Base-by-base conservation (phyloP, 441 rosid genomes). In the Omphalea diandra region DNA sequence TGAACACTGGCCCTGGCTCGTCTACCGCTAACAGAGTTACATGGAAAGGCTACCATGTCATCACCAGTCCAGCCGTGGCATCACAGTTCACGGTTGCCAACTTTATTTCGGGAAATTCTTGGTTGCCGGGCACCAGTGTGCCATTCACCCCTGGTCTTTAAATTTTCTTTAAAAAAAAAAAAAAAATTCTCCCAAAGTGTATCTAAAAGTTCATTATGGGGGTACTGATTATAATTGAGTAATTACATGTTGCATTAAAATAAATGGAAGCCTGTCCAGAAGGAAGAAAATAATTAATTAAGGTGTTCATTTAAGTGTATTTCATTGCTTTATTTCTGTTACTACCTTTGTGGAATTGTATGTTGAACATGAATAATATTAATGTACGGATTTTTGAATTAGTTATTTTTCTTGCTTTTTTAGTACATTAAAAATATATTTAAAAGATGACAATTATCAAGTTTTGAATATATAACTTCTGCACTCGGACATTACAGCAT, bases 21-120 rank as follows among this genome's bases (percentile, higher is more conserved):
- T 83, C 91, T 2, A 91, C 94, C 0, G 78, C 83, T 49, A 56
- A 76, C 46, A 78, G 98, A 43, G 98, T 94, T 50, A 83, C 65
- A 0, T 90, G 97, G 97, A 74, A 74, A 20, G 97, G 98, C 7
- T 87, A 82, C 74, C 89, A 54, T n/a, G 89, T 83, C 12, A 87
- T 90, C 44, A 85, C 69, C 2, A 91, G 85, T 38, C 41, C 86
- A 2, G 24, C 81, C 0, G 94, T 75, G 47, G 98, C 97, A 18
- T 86, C 90, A 3, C 73, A 75, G 66, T 94, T 94, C 80, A 87
- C 94, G 0, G 94, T 86, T 2, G 82, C 53, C 12, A 88, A 80
- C 71, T 88, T 94, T 59, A 78, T 94, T 2, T 83, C 87, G 1
- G 97, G 97, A 0, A 73, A 31, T 9, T 83, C 89, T 7, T 94